Base-by-base conservation (phyloP, 495 filamentous ascomycete species). In the Diplogelasinospora grovesii region DNA sequence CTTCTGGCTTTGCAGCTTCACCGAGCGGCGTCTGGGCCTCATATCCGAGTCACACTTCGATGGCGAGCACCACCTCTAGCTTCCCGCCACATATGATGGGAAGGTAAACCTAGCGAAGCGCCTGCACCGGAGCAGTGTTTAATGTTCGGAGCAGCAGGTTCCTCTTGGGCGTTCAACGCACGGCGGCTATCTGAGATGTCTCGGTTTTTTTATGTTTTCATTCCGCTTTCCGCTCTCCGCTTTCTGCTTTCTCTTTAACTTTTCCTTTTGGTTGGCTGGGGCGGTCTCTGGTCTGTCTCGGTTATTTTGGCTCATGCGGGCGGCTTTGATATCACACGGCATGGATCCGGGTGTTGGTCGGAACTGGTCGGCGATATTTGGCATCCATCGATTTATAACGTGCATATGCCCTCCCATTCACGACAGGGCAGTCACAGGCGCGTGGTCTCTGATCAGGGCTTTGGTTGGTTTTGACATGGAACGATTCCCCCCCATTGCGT, bases 71-170 rank as follows among this genome's bases (percentile, higher is more conserved):
- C 8, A 19, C 47, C 8, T 40, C 54, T 14, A 28, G 39, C 11
- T 59, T 45, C 14, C 52, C 55, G 13, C 26, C 52, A 1, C 49
- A 60, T 19, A 60, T 60, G 57, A 56, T 63, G 54, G 56, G 58
- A 7, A 52, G 56, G 27, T 57, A 39, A 44, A 22, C 13, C 22
- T 34, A n/a, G n/a, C n/a, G n/a, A n/a, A n/a, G n/a, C n/a, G n/a
- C n/a, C n/a, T n/a, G n/a, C n/a, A n/a, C n/a, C n/a, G n/a, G n/a
- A n/a, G n/a, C n/a, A n/a, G n/a, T n/a, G n/a, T n/a, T n/a, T n/a
- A n/a, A n/a, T n/a, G n/a, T n/a, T n/a, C n/a, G n/a, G n/a, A n/a
- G n/a, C n/a, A n/a, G n/a, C n/a, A n/a, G n/a, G n/a, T n/a, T n/a
- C n/a, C n/a, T n/a, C n/a, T n/a, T n/a, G n/a, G n/a, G n/a, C n/a